Evolutionary conservation across 441 rosid species (phyloP), one percentile per base, ranked within the genome.

Genomic region (Populus hybrid): DNA sequence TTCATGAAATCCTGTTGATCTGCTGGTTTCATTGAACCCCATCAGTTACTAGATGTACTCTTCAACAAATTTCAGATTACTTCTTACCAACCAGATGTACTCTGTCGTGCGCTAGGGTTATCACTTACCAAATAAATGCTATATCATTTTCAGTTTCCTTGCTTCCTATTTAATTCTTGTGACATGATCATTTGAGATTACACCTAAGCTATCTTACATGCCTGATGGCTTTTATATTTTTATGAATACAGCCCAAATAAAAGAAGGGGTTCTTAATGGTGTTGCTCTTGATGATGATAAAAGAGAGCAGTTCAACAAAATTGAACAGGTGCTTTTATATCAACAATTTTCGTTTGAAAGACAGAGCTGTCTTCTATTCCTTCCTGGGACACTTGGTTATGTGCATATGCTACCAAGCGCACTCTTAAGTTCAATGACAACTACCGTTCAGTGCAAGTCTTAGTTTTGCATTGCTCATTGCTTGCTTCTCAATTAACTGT

Each of bases 211-310:
- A 32, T 70, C 66, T 77, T 36, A 69, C 61, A 75, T 79, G 34
- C 68, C 64, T 69, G 63, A 73, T 82, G 32, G 83, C 72, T 80
- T 14, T 75, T 57, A 50, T 46, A 40, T 78, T 74, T 78, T 72
- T 76, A 14, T 82, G 64, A 35, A 16, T 76, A 78, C 94, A 91
- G 97, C 84, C 21, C 88, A 86, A 87, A 86, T 92, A 69, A 92
- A 90, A 91, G 94, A 92, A 79, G 98, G 95, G 24, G 89, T 94
- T 85, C 98, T 94, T 66, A 88, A 36, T 19, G 98, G 98, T 87
- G 94, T 94, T 77, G 87, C 97, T 79, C 92, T 94, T 76, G 95
- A 91, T 80, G 98, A 90, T 57, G 92, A 84, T 66, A 86, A 94
- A 86, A 89, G 94, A 84, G 94, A 88, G 57, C 84, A 89, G 77